Percentiles rank a stretch among this genome's conserved stretches.
phyloP scores from a whole-genome alignment of 2,329 filamentous ascomycete species.

The Lachnellula suecica region DNA sequence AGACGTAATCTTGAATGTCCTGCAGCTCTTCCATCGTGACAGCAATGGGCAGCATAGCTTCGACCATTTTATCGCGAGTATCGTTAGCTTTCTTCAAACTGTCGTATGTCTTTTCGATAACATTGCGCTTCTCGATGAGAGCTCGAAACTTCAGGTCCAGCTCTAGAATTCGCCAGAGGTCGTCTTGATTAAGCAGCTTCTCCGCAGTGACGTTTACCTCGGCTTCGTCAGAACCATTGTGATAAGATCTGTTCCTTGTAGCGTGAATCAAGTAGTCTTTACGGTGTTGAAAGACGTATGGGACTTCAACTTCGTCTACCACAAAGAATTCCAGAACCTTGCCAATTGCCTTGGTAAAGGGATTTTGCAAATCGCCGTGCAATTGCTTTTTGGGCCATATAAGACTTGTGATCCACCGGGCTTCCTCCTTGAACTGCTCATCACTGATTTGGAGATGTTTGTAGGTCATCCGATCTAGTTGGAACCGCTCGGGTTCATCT shows the following conservation, averaged over 20 bases:
- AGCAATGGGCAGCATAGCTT: constrained; percentile 77
- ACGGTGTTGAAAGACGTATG: constrained; percentile 96
- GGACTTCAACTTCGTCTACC: constrained; percentile 90
- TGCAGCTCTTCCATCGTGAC: constrained; percentile 93
- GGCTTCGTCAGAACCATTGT: constrained; percentile 67
- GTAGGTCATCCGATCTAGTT: constrained; percentile 87
- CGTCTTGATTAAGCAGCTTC: constrained; percentile 87
- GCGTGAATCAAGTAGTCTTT: constrained; percentile 97
- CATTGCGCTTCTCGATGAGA: constrained; percentile 86
- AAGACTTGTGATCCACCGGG: constrained; percentile 85
- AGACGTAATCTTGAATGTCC: constrained; percentile 92
- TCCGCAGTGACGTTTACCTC: constrained; percentile 77
- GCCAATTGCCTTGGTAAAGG: constrained; percentile 83
- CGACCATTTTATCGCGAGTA: constrained; percentile 72
- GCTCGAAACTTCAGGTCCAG: constrained; percentile 94
- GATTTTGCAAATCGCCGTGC: constrained; percentile 66
- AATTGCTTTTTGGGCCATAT: constrained; percentile 82
- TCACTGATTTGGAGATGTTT: constrained; percentile 76
- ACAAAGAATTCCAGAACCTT: constrained; percentile 96
- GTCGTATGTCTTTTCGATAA: constrained; percentile 76
- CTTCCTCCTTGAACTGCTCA: constrained; percentile 87
- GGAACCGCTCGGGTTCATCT: constrained; percentile 92
- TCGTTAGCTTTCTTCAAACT: constrained; percentile 62
- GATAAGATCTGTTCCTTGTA: constrained; percentile 60
- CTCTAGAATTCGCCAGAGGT: constrained; percentile 93